Conservation (phyloP, 352 stramenopile genomes). For the Blastocystis sp. region DNA sequence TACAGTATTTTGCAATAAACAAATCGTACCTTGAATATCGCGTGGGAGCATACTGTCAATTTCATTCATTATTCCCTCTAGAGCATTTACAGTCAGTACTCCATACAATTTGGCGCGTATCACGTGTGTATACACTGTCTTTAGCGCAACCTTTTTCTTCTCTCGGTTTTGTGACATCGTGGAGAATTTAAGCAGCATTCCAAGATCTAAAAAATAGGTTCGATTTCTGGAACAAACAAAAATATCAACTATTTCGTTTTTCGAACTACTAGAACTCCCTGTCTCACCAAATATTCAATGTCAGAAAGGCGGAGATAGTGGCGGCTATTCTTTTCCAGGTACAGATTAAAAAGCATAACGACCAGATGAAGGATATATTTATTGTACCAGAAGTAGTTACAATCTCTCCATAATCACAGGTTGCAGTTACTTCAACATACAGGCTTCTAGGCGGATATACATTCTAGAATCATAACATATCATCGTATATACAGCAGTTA, state of each 20-base stretch:
- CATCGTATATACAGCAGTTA: not conserved
- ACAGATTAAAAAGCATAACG: not conserved
- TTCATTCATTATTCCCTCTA: conserved; percentile 59
- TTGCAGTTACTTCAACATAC: conserved; percentile 33
- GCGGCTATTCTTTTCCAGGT: conserved; percentile 44
- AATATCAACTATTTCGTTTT: not conserved
- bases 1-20: not conserved
- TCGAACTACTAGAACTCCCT: not conserved
- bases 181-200: not conserved
- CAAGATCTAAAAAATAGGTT: not conserved
- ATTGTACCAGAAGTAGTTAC: conserved; percentile 15
- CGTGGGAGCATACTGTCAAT: conserved; percentile 35
- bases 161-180: conserved; percentile 19
- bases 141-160: conserved; percentile 57
- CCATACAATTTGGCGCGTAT: conserved; percentile 52
- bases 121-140: conserved; percentile 40
- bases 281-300: conserved; percentile 15
- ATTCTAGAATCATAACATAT: not conserved
- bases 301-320: conserved; percentile 42
- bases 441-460: conserved; percentile 4
- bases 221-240: not conserved
- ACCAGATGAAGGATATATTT: conserved; percentile 23
- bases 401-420: conserved; percentile 15
- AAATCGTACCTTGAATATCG: conserved; percentile 21
- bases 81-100: conserved; percentile 57